These are phyloP conservation scores for Kingdonia uniflora DNA, from an alignment of 164 flowering plant genomes.

Conservation along the genomic window DNA sequence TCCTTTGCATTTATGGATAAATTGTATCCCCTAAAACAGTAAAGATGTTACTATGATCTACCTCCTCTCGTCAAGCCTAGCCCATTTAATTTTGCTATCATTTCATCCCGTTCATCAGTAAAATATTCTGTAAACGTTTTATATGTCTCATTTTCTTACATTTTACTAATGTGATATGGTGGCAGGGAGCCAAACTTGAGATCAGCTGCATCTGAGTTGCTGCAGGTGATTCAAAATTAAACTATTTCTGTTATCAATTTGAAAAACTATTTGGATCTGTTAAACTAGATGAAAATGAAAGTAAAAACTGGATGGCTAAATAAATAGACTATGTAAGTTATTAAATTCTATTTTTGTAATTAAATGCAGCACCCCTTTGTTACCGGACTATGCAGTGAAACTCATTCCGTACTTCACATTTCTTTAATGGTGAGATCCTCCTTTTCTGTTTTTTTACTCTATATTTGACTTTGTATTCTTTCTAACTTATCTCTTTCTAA, in stretches of 20 bases:
- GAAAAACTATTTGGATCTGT: too few species aligned
- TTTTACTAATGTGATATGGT: slow-evolving; percentile 8
- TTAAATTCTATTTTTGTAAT: slow-evolving; percentile 2
- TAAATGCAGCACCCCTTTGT: slow-evolving; percentile 68
- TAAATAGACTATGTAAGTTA: not conserved
- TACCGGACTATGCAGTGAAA: slow-evolving; percentile 28
- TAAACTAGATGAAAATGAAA: too few species aligned
- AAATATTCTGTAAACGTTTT: too few species aligned
- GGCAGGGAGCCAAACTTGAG: slow-evolving; percentile 61
- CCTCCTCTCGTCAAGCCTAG: too few species aligned
- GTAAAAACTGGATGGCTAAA: too few species aligned
- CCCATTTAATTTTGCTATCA: too few species aligned
- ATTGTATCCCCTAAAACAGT: too few species aligned
- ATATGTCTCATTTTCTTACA: not conserved
- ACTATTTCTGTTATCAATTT: too few species aligned
- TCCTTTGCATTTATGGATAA: too few species aligned
- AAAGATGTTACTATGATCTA: too few species aligned
- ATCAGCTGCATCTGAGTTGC: slow-evolving; percentile 52
- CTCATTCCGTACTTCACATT: slow-evolving; percentile 18
- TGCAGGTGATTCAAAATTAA: slow-evolving; percentile 36
- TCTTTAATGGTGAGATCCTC: slow-evolving; percentile 44
- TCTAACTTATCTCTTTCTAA: slow-evolving; percentile 9
- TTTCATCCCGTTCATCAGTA: too few species aligned
- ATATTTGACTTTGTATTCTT: not conserved
- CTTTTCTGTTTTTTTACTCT: too few species aligned